Evolutionary conservation across 2,329 filamentous ascomycete species (phyloP).

Genomic region (Neospermospora avenae): DNA sequence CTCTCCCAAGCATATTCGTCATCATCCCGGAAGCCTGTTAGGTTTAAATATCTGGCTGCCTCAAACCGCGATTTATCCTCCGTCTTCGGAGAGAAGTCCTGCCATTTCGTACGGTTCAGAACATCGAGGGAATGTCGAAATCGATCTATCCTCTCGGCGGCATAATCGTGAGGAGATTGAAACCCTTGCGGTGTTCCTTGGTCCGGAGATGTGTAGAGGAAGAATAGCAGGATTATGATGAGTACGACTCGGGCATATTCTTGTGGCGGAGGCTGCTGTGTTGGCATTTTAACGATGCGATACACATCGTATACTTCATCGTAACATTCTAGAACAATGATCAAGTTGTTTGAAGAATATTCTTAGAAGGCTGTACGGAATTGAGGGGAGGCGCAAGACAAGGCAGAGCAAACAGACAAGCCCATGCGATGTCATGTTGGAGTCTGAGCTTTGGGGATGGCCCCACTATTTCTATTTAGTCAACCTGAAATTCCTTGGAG

Average conservation of each 20-base stretch:
- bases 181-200: constrained; percentile 37
- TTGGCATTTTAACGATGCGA: constrained; percentile 25
- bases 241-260: constrained; percentile 31
- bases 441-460: too few relatives aligned
- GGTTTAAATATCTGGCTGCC: constrained; percentile 53
- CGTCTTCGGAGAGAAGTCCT: constrained; percentile 52
- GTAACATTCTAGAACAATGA: constrained; percentile 29
- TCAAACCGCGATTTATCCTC: constrained; percentile 25
- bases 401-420: too few relatives aligned
- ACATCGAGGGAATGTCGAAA: constrained; percentile 51
- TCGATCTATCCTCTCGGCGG: constrained; percentile 46
- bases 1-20: constrained; percentile 79
- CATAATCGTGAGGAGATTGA: constrained; percentile 41
- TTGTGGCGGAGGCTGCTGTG: constrained; percentile 26
- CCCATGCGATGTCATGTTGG: too few relatives aligned
- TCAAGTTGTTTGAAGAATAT: neutral
- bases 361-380: neutral
- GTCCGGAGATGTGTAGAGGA: constrained; percentile 31
- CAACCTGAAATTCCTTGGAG: too few relatives aligned
- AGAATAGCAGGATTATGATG: constrained; percentile 34
- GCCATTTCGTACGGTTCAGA: constrained; percentile 56
- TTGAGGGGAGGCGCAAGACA: neutral
- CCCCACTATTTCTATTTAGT: too few relatives aligned
- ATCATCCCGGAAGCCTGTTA: constrained; percentile 72
- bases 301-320: constrained; percentile 29